Evolutionary conservation across 352 stramenopile species (phyloP).

Genomic region (Pythium volutum): DNA sequence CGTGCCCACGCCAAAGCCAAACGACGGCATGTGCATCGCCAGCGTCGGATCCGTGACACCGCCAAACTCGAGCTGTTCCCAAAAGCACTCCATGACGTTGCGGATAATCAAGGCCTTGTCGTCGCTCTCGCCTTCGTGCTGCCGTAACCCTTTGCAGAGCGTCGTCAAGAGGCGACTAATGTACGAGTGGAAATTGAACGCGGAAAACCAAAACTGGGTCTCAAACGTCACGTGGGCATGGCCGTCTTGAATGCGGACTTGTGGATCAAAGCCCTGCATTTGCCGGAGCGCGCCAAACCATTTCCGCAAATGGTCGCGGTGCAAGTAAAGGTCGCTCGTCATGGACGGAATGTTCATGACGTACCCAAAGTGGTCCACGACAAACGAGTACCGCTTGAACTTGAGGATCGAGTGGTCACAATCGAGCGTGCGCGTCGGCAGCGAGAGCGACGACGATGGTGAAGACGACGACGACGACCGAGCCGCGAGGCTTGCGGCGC

Average conservation of each 20-base stretch:
- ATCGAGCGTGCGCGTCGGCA: conserved; percentile 67
- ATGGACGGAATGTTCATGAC: conserved; percentile 91
- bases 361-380: conserved; percentile 94
- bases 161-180: conserved; percentile 63
- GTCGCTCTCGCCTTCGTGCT: conserved; percentile 39
- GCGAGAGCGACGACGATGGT: conserved; percentile 19
- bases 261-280: conserved; percentile 79
- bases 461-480: conserved; percentile 21
- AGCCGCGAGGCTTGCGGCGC: conserved; percentile 24
- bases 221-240: conserved; percentile 94
- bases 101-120: conserved; percentile 57
- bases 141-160: conserved; percentile 59
- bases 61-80: conserved; percentile 56
- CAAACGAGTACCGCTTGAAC: conserved; percentile 91
- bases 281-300: conserved; percentile 68
- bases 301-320: conserved; percentile 54
- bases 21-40: conserved; percentile 55
- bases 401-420: conserved; percentile 89
- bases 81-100: conserved; percentile 73
- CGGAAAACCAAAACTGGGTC: conserved; percentile 90
- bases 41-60: conserved; percentile 42
- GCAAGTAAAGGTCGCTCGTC: conserved; percentile 52
- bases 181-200: conserved; percentile 89
- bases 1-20: conserved; percentile 55
- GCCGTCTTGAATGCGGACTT: conserved; percentile 70